phyloP scores from a whole-genome alignment of 495 filamentous ascomycete species.

The Pyrenula aspistea region DNA sequence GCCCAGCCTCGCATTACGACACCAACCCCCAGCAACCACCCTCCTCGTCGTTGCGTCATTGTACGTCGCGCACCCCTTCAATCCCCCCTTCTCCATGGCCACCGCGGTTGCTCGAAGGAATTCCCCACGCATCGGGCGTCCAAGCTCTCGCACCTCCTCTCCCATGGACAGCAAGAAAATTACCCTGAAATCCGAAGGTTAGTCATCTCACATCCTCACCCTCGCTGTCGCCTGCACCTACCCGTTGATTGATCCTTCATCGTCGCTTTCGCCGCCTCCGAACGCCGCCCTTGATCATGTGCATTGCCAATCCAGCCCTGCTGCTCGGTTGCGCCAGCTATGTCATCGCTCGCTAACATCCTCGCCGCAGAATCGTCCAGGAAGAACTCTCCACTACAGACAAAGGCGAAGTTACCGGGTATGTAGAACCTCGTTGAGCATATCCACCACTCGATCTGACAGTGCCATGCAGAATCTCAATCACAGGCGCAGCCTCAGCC shows the following conservation, averaged over 20 bases:
- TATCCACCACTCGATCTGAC: background rate
- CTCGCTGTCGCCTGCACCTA: slow-evolving; percentile 12
- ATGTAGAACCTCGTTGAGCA: slow-evolving; percentile 1
- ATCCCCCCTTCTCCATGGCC: slow-evolving; percentile 24
- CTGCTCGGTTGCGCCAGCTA: slow-evolving; percentile 5
- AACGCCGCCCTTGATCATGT: background rate
- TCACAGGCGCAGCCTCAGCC: slow-evolving; percentile 26
- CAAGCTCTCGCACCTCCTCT: slow-evolving; percentile 18
- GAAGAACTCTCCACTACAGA: background rate
- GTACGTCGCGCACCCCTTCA: slow-evolving; percentile 10
- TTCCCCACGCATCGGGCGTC: slow-evolving; percentile 21
- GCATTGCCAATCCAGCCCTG: background rate
- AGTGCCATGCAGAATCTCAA: slow-evolving; percentile 18
- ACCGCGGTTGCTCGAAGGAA: slow-evolving; percentile 32
- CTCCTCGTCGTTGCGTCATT: slow-evolving; percentile 6
- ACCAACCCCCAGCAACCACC: background rate
- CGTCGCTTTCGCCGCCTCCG: background rate
- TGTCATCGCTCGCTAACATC: background rate
- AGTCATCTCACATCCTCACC: slow-evolving; percentile 12
- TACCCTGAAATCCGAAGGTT: slow-evolving; percentile 30
- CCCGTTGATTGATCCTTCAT: slow-evolving; percentile 1
- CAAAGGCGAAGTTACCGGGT: slow-evolving; percentile 1
- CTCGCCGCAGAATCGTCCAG: background rate
- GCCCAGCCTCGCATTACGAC: slow-evolving; percentile 1
- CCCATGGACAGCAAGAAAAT: slow-evolving; percentile 42